Evolutionary conservation across 2,329 filamentous ascomycete species (phyloP).

Genomic region (Alternaria ethzedia): DNA sequence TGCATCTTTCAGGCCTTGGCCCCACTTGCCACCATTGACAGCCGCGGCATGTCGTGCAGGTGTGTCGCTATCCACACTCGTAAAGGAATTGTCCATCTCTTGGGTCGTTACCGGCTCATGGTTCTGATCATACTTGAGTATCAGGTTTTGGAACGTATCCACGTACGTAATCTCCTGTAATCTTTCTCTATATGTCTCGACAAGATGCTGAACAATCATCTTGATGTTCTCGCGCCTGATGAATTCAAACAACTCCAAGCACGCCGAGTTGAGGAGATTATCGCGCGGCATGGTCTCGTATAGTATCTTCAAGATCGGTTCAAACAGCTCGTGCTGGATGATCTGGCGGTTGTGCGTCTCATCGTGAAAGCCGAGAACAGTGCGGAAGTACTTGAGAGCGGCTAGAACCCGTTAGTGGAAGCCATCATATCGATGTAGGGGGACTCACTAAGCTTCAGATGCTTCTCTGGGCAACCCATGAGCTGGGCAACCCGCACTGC

Average conservation of each 20-base stretch:
- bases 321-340: slow-evolving; percentile 79
- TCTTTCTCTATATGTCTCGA: slow-evolving; percentile 81
- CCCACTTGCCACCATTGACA: slow-evolving; percentile 64
- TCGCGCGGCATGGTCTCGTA: slow-evolving; percentile 87
- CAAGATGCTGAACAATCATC: slow-evolving; percentile 80
- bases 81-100: slow-evolving; percentile 68
- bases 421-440: neutral
- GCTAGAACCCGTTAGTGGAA: slow-evolving; percentile 58
- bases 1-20: slow-evolving; percentile 78
- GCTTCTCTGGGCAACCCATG: slow-evolving; percentile 83
- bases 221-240: slow-evolving; percentile 71
- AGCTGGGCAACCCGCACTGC: slow-evolving; percentile 82
- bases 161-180: slow-evolving; percentile 79
- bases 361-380: slow-evolving; percentile 82
- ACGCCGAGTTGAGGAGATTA: slow-evolving; percentile 92
- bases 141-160: slow-evolving; percentile 79
- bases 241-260: slow-evolving; percentile 90
- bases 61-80: slow-evolving; percentile 68
- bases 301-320: slow-evolving; percentile 83
- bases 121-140: slow-evolving; percentile 79
- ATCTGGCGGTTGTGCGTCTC: slow-evolving; percentile 90
- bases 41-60: slow-evolving; percentile 50
- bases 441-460: slow-evolving; percentile 81
- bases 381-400: slow-evolving; percentile 91
- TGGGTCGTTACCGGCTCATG: slow-evolving; percentile 63